Conservation (phyloP, 768 basidiomycete species). For the Pleurotus tuber-regium region DNA sequence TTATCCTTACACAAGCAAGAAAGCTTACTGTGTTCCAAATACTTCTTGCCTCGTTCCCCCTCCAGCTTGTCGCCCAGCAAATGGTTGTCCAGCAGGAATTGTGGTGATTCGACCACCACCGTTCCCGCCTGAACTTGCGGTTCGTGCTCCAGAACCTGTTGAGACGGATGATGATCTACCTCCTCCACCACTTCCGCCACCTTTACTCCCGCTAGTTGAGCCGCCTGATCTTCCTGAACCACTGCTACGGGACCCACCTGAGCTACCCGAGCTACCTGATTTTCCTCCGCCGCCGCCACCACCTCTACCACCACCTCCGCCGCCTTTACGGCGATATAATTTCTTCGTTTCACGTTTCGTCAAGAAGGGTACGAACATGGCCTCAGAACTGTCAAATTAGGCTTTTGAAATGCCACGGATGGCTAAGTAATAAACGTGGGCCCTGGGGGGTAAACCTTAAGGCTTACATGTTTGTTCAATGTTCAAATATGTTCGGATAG, state of each 20-base stretch:
- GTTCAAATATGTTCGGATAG: no score
- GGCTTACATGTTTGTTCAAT: no score
- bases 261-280: no score
- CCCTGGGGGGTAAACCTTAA: neutral
- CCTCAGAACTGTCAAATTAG: no score
- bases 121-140: conserved; percentile 14
- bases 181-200: conserved; percentile 8
- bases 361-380: conserved; percentile 31
- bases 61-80: conserved; percentile 40
- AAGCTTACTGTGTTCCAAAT: conserved; percentile 36
- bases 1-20: neutral
- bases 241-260: conserved; percentile 6
- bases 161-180: conserved; percentile 11
- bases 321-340: conserved; percentile 26
- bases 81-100: conserved; percentile 36
- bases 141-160: conserved; percentile 14
- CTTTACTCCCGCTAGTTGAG: conserved; percentile 13
- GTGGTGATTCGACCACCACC: conserved; percentile 24
- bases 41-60: conserved; percentile 42
- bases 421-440: neutral
- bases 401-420: no score
- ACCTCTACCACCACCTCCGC: conserved; percentile 26
- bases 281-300: conserved; percentile 12
- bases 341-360: conserved; percentile 13
- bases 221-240: conserved; percentile 20